phyloP scores from a whole-genome alignment of 1,284 basidiomycete genomes.

The Boletus semigastroideus region DNA sequence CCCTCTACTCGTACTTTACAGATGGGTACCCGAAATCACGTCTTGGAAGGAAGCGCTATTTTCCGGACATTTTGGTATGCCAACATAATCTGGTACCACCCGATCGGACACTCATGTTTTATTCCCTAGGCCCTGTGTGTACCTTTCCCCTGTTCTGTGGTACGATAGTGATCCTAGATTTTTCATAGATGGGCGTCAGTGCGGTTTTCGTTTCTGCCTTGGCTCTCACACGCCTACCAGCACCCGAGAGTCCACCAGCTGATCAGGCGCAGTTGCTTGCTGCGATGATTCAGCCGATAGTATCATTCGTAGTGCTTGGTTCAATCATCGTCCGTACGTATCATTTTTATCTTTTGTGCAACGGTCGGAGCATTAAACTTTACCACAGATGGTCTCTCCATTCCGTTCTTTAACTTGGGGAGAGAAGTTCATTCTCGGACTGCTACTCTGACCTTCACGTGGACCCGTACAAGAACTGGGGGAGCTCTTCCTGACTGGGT shows the following conservation, averaged over 20 bases:
- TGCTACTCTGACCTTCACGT: conserved; percentile 31
- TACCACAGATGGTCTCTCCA: conserved; percentile 76
- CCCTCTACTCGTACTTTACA: conserved; percentile 69
- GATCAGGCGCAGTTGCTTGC: conserved; percentile 71
- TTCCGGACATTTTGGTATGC: conserved; percentile 80
- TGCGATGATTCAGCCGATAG: conserved; percentile 73
- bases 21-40: conserved; percentile 81
- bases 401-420: conserved; percentile 81
- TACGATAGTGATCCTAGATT: neutral
- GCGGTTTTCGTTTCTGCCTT: conserved; percentile 86
- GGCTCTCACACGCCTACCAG: conserved; percentile 67
- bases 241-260: conserved; percentile 55
- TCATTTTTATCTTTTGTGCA: neutral
- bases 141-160: neutral
- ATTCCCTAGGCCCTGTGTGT: conserved; percentile 53
- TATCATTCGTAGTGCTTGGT: conserved; percentile 79
- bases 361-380: neutral
- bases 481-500: conserved; percentile 51
- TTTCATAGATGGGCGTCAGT: conserved; percentile 68
- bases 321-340: conserved; percentile 79
- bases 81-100: neutral
- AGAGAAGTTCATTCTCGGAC: conserved; percentile 65
- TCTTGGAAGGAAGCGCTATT: conserved; percentile 82
- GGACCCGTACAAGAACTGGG: conserved; percentile 34
- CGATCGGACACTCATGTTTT: conserved; percentile 1